Evolutionary conservation across 805 yeast species (phyloP).

Genomic region (Teunomyces cretensis): DNA sequence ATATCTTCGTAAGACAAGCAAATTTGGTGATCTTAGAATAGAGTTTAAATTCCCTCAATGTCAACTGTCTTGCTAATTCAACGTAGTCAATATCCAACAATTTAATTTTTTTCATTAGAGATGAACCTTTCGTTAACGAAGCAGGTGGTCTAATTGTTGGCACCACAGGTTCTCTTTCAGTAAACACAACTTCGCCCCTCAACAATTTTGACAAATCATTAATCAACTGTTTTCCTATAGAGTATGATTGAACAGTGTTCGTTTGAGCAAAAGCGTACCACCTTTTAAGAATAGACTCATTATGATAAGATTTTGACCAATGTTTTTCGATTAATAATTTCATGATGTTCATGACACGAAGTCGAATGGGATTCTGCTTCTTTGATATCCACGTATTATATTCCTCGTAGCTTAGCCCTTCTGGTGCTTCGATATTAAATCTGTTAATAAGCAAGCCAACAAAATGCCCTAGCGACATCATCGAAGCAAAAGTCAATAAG

Average conservation of each 20-base stretch:
- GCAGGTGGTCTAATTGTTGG: slow-evolving; percentile 39
- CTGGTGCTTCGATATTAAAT: slow-evolving; percentile 78
- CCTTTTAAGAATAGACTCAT: slow-evolving; percentile 36
- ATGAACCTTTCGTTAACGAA: slow-evolving; percentile 35
- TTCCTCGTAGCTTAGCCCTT: slow-evolving; percentile 80
- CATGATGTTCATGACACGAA: slow-evolving; percentile 66
- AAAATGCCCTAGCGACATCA: slow-evolving; percentile 65
- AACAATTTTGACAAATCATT: slow-evolving; percentile 23
- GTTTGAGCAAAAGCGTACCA: slow-evolving; percentile 33
- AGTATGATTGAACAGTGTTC: slow-evolving; percentile 19
- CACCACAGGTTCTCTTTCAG: slow-evolving; percentile 28
- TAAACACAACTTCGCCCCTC: slow-evolving; percentile 29
- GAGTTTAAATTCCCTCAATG: slow-evolving; percentile 69
- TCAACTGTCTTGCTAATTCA: slow-evolving; percentile 81
- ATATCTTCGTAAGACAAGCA: slow-evolving; percentile 75
- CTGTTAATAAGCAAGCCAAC: slow-evolving; percentile 59
- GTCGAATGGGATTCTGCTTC: slow-evolving; percentile 66
- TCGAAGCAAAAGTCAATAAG: slow-evolving; percentile 72
- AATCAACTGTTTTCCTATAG: slow-evolving; percentile 29
- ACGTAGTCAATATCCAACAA: slow-evolving; percentile 67
- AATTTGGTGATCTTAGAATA: slow-evolving; percentile 67
- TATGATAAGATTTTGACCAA: slow-evolving; percentile 65
- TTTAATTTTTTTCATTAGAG: slow-evolving; percentile 39
- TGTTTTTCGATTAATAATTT: slow-evolving; percentile 63
- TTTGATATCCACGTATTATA: slow-evolving; percentile 73